These are phyloP conservation scores for Hammondia hammondi DNA, from an alignment of 169 alveolate species.

Conservation along the genomic window DNA sequence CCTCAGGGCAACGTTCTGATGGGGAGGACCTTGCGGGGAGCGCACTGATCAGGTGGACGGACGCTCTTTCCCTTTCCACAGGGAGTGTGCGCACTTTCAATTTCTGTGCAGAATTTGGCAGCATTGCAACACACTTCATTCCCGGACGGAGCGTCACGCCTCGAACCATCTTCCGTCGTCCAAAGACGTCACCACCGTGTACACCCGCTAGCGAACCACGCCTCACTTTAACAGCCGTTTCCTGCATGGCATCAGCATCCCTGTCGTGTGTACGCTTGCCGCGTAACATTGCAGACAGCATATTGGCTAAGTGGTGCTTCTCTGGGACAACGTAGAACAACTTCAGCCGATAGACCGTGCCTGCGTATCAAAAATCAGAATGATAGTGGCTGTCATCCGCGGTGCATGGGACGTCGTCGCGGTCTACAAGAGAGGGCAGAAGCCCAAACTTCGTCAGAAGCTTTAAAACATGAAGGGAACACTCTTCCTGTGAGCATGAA, in stretches of 20 bases:
- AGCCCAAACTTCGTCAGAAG: no score
- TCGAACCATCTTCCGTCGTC: background rate
- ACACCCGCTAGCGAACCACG: background rate
- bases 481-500: no score
- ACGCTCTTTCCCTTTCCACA: background rate
- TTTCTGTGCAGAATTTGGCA: background rate
- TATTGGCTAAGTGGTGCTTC: background rate
- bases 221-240: background rate
- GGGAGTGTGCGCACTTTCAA: constrained; percentile 22
- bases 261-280: background rate
- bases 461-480: no score
- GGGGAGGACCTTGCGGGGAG: no score
- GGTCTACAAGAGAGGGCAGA: no score
- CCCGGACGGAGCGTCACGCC: background rate
- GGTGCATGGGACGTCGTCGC: no score
- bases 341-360: constrained; percentile 22
- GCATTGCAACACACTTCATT: background rate
- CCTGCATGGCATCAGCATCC: background rate
- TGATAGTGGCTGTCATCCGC: no score
- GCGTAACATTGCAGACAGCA: background rate
- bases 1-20: no score
- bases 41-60: background rate
- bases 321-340: constrained; percentile 9
- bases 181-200: background rate
- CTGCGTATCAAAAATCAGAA: background rate